Percentiles rank a stretch among this genome's conserved stretches.
phyloP scores from a whole-genome alignment of 176 grass and related monocot genomes.

The Sorghum bicolor region DNA sequence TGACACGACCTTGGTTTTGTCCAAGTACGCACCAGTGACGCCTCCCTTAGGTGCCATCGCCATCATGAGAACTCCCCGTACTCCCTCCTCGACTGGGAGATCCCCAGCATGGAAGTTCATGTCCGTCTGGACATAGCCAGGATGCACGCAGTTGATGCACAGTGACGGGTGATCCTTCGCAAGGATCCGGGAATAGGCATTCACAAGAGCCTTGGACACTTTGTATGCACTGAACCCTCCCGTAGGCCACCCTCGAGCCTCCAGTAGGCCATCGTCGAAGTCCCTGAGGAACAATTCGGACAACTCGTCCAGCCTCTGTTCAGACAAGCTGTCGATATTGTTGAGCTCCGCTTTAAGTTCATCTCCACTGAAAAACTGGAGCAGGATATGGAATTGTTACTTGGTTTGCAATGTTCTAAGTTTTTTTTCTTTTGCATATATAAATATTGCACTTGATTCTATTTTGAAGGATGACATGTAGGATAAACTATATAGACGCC shows the following conservation, averaged over 20 bases:
- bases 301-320: neutral
- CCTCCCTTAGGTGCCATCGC: neutral
- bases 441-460: neutral
- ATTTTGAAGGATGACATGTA: neutral
- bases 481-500: too few relatives aligned
- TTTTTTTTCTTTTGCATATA: neutral
- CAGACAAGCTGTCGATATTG: neutral
- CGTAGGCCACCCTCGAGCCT: neutral
- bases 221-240: neutral
- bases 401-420: neutral
- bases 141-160: neutral
- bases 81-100: neutral
- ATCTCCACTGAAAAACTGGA: neutral
- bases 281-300: neutral
- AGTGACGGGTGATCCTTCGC: neutral
- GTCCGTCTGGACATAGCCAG: neutral
- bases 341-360: neutral
- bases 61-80: neutral
- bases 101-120: neutral
- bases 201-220: neutral
- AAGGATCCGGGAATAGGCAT: neutral
- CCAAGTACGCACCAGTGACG: neutral
- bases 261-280: neutral
- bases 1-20: neutral
- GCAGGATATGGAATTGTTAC: neutral